Conservation (phyloP, 73 alveolate genomes). For the Paramecium sonneborni region DNA sequence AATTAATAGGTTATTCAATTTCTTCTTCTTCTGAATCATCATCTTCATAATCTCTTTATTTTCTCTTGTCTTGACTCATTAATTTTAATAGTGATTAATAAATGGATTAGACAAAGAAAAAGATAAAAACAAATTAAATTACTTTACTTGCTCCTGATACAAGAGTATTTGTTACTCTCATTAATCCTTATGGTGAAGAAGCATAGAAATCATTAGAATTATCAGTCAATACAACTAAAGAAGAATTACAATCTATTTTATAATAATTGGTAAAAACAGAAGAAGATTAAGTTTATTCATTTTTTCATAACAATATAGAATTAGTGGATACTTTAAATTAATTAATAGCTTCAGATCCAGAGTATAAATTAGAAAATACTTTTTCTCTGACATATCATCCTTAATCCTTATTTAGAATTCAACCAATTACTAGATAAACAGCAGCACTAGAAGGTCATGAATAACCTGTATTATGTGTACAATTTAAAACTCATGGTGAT, state of each 20-base stretch:
- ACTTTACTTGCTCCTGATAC: background rate
- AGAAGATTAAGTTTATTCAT: slow-evolving; percentile 59
- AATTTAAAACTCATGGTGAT: slow-evolving; percentile 86
- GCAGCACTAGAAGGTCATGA: slow-evolving; percentile 98
- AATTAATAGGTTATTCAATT: slow-evolving; percentile 9
- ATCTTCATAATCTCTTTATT: background rate
- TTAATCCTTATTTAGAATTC: slow-evolving; percentile 94
- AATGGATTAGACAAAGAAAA: slow-evolving; percentile 27
- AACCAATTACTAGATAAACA: slow-evolving; percentile 98
- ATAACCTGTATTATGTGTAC: slow-evolving; percentile 88
- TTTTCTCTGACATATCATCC: slow-evolving; percentile 94
- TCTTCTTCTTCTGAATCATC: slow-evolving; percentile 41
- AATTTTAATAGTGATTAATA: slow-evolving; percentile 25
- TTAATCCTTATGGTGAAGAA: slow-evolving; percentile 22
- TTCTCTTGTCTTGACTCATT: slow-evolving; percentile 23
- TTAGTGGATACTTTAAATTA: slow-evolving; percentile 5
- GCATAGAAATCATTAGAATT: background rate
- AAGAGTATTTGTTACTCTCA: background rate
- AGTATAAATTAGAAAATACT: slow-evolving; percentile 47
- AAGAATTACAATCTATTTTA: slow-evolving; percentile 53
- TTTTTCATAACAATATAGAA: slow-evolving; percentile 50
- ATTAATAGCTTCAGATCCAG: background rate
- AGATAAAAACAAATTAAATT: background rate
- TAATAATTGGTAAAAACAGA: slow-evolving; percentile 10
- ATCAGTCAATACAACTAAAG: slow-evolving; percentile 35